Evolutionary conservation across 805 yeast genomes (phyloP).

Genomic region (Barnettozyma pratensis): DNA sequence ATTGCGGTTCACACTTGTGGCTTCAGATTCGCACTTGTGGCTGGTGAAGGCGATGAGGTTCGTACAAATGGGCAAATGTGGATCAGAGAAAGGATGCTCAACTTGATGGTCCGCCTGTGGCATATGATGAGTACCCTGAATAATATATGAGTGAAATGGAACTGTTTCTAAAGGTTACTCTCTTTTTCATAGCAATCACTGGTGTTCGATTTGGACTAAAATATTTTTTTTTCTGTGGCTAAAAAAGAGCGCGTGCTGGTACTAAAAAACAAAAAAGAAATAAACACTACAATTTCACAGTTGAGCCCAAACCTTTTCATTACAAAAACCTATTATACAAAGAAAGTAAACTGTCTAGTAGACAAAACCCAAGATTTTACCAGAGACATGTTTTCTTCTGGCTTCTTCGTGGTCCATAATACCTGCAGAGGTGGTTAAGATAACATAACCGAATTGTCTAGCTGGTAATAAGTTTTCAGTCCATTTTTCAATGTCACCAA

Average conservation of each 20-base stretch:
- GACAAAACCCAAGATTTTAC: conserved; percentile 96
- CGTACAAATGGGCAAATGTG: no score
- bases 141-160: no score
- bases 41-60: background rate
- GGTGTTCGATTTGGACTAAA: no score
- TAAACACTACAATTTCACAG: background rate
- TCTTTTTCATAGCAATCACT: no score
- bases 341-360: conserved; percentile 43
- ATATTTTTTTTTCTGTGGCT: no score
- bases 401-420: conserved; percentile 99
- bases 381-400: conserved; percentile 99
- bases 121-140: no score
- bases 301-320: background rate
- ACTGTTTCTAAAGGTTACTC: no score
- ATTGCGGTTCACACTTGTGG: background rate
- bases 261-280: background rate
- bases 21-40: background rate
- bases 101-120: no score
- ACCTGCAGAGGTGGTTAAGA: conserved; percentile 98
- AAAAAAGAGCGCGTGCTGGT: no score
- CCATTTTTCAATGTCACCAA: conserved; percentile 96
- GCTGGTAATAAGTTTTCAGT: conserved; percentile 97
- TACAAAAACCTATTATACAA: conserved; percentile 1
- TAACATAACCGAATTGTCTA: conserved; percentile 97
- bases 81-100: no score